Base-by-base conservation (phyloP, 345 rosid genomes). In the Hirschfeldia incana region DNA sequence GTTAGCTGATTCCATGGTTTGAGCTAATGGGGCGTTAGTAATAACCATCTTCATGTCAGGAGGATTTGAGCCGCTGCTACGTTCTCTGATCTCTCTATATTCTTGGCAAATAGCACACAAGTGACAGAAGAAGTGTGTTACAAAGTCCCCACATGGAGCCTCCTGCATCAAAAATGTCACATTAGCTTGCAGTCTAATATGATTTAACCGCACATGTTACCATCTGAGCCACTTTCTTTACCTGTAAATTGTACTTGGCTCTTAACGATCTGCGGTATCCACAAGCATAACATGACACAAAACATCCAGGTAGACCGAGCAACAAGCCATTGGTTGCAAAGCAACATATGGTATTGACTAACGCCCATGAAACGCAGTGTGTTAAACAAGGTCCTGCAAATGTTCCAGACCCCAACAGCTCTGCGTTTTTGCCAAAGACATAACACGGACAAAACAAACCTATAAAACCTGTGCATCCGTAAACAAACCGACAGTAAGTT, bases 51-150 rank as follows among this genome's bases (percentile, higher is more conserved):
- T 82, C 37, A 83, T 82, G 78, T 88, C 87, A 6, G 82, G 67
- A 9, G 84, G 72, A 44, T 74, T 46, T 27, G 84, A 34, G 58
- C 83, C 83, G 53, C 53, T 44, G 53, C 53, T 11, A 77, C 87
- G 89, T 73, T 86, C 94, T 21, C 89, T 76, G 37, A 89, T 89
- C 87, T 94, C 97, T 80, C 97, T 85, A 46, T 88, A 92, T 77
- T 92, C 98, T 85, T 94, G 98, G 83, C 97, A 91, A 79, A 88
- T 84, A 33, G 97, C 97, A 72, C 98, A 92, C 69, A 90, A 87
- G 87, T 94, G 98, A 80, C 98, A 94, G 84, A 85, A 92, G 77
- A 88, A 89, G 82, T 90, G 97, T 39, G 98, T 89, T 5, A 83
- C 83, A 7, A 90, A 85, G 82, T 92, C 98, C 64, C 92, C 86